Evolutionary conservation across 2,329 filamentous ascomycete species (phyloP).

Genomic region (Claviceps digitariae): DNA sequence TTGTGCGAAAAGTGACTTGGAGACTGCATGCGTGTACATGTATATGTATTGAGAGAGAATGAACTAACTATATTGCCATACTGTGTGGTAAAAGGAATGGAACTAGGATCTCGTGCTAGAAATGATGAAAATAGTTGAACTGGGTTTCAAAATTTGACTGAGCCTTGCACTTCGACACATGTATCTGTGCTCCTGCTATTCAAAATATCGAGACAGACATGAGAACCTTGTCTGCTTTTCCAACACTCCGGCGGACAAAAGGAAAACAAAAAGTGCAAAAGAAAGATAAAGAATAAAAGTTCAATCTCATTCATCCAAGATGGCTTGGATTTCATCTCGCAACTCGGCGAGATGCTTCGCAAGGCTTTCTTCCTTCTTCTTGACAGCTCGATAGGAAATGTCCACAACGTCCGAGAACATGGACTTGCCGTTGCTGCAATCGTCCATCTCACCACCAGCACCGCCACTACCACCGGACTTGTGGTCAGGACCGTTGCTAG

Average conservation of each 20-base stretch:
- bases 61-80: no score
- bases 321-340: constrained; percentile 20
- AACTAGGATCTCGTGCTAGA: no score
- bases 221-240: neutral
- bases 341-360: constrained; percentile 19
- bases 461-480: neutral
- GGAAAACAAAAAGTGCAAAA: neutral
- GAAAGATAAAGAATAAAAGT: no score
- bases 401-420: constrained; percentile 21
- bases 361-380: constrained; percentile 21
- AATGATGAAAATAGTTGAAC: no score
- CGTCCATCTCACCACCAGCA: neutral
- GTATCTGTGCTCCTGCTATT: no score
- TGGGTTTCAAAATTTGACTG: no score
- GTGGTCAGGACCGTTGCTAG: constrained; percentile 7
- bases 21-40: no score
- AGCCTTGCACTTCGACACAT: no score
- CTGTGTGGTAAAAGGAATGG: no score
- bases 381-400: constrained; percentile 17
- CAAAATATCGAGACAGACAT: no score
- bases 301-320: constrained; percentile 13
- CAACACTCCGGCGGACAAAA: neutral
- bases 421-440: constrained; percentile 11
- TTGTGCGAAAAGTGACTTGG: no score
- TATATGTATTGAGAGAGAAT: no score